These are phyloP conservation scores for Tylopilus rubrobrunneus DNA, from an alignment of 768 basidiomycete genomes.

Conservation along the genomic window DNA sequence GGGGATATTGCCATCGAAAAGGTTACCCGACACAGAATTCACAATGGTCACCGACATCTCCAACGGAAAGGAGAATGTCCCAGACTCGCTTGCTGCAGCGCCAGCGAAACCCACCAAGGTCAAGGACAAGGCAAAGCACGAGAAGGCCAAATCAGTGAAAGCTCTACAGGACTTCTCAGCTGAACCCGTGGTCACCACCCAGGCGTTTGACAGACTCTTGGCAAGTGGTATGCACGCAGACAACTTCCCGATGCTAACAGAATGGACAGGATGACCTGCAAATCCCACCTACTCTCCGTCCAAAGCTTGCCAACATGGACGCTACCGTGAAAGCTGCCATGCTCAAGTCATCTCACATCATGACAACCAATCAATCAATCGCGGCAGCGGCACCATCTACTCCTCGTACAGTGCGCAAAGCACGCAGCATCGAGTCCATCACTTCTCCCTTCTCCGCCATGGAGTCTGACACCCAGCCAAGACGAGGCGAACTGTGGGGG, in stretches of 20 bases:
- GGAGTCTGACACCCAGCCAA: conserved; percentile 33
- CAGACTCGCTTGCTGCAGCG: conserved; percentile 34
- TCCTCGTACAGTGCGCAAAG: conserved; percentile 59
- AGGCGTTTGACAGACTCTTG: conserved; percentile 78
- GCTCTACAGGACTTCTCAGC: conserved; percentile 34
- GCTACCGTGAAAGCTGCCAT: conserved; percentile 85
- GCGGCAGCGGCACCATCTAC: conserved; percentile 35
- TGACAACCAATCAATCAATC: conserved; percentile 41
- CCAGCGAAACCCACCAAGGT: conserved; percentile 28
- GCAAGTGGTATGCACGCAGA: conserved; percentile 39
- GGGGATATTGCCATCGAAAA: conserved; percentile 68
- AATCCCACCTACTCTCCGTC: conserved; percentile 73
- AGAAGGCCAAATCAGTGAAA: conserved; percentile 45
- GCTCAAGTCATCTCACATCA: conserved; percentile 78
- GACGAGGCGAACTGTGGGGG: conserved; percentile 23
- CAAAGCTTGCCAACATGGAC: conserved; percentile 79
- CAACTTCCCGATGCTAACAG: background rate
- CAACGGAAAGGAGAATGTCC: conserved; percentile 69
- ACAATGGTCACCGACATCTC: conserved; percentile 61
- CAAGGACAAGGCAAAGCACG: conserved; percentile 33
- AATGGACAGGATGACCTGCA: conserved; percentile 76
- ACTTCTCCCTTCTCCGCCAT: conserved; percentile 44
- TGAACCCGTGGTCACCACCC: conserved; percentile 45
- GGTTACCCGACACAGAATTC: conserved; percentile 64
- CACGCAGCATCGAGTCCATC: conserved; percentile 71